Base-by-base conservation (phyloP, 441 rosid genomes). In the Geranium incanum region DNA sequence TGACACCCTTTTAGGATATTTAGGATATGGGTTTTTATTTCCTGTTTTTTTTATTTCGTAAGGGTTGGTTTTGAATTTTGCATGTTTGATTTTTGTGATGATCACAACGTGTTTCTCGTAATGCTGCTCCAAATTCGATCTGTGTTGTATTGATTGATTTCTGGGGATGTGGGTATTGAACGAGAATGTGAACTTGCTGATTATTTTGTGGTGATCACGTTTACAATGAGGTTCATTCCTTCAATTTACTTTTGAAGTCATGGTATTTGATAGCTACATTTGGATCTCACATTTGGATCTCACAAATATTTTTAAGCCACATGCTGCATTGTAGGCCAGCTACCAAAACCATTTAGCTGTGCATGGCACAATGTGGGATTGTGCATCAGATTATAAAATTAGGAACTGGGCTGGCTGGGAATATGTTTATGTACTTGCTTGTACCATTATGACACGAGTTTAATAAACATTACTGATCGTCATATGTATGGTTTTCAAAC, bases 151-250 rank as follows among this genome's bases (percentile, higher is more conserved):
- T 62, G 36, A 60, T 60, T 60, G 15, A 62, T 21, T 2, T 2
- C 7, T 8, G 66, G 66, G 36, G 11, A 62, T 62, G 66, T 11
- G 66, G n/a, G 66, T 9, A 11, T 62, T 62, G 36, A 23, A 62
- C 28, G 28, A 62, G 28, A 28, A 9, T 63, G 36, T 63, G 38
- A 63, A 21, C 36, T 63, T 63, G 66, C 37, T 60, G 65, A 21
- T 60, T 18, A 6, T 28, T 9, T 62, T 23, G 3, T 62, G 37
- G n/a, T 63, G 38, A 63, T 63, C 16, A 13, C 67, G n/a, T 62
- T 63, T 63, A 33, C 67, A 63, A 28, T 63, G 67, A 63, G 67
- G 38, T 62, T 0, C 13, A 62, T 36, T 62, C 66, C 66, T 62
- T 28, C 37, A 62, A 28, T 7, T 62, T 62, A 5, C 66, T 62